phyloP scores from a whole-genome alignment of 179 eudicot species.

The Corrigiola litoralis region DNA sequence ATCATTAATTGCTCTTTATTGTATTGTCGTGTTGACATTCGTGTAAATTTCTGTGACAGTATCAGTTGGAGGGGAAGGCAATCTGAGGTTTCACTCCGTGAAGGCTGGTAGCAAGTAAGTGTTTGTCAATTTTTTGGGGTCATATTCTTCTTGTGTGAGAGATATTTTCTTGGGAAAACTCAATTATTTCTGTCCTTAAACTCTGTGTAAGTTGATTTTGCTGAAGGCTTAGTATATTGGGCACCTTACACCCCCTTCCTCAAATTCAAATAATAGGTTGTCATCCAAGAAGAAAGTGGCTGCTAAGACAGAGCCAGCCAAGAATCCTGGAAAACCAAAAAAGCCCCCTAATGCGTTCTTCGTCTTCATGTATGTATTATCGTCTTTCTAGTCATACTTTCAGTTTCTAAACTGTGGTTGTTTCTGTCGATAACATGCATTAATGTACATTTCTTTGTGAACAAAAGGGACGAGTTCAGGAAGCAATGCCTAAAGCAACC shows the following conservation, averaged over 20 bases:
- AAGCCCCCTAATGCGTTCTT: conserved; percentile 1
- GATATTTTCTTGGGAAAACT: no score
- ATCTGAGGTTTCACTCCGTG: not conserved
- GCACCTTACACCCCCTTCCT: not conserved
- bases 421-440: no score
- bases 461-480: conserved; percentile 4
- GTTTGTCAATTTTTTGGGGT: not conserved
- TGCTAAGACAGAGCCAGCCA: not conserved
- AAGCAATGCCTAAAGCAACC: not conserved
- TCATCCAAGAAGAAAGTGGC: not conserved
- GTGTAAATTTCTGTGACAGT: no score
- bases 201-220: no score
- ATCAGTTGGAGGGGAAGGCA: not conserved
- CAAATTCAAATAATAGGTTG: not conserved
- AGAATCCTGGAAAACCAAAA: conserved; percentile 10
- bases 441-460: no score
- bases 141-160: not conserved
- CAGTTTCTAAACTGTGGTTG: no score
- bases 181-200: no score
- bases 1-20: no score
- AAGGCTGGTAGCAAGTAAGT: conserved; percentile 1
- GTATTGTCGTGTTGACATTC: no score
- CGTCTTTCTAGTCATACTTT: not conserved
- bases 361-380: conserved; percentile 9
- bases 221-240: no score